Base-by-base conservation (phyloP, 2,329 filamentous ascomycete genomes). In the Chalaropsis ovoidea region DNA sequence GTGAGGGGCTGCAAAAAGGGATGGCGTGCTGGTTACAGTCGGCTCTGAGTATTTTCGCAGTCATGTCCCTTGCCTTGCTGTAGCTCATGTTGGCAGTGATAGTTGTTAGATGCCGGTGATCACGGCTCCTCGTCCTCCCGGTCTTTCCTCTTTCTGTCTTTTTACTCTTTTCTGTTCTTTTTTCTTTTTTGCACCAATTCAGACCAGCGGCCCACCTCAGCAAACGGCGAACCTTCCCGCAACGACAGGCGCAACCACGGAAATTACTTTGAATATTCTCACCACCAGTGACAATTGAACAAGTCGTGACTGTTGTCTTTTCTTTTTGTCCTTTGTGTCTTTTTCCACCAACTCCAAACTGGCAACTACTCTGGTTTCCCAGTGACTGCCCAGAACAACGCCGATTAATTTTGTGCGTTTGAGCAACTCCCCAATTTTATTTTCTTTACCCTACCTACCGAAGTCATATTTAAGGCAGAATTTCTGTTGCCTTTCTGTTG, bases 141-240 rank as follows among this genome's bases (percentile, higher is more conserved):
- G 68, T 65, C 43, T 64, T 41, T 41, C 65, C 52, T 66, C 68
- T 60, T 69, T 69, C 4, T 71, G 69, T 58, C 69, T 66, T 1
- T 63, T 67, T 39, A 69, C 68, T 7, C 70, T 65, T 19, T 69
- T 69, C 24, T 71, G 68, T 24, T 49, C 19, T 22, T 64, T 47
- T 47, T 47, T 56, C 58, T 19, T 63, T 60, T 43, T 61, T 62
- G 27, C 43, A 58, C 27, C 56, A 49, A 45, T 56, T 56, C 35
- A 5, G 8, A 1, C 8, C 35, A 39, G 22, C 42, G 35, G 49
- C 52, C 62, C 47, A 56, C 62, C 47, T 64, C 49, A 39, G 11
- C 27, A 42, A 64, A 31, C 31, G 47, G 19, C 52, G 8, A 35
- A 56, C 22, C 52, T 15, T 31, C 27, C 17, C 31, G 24, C 52